Percentiles rank a stretch among this genome's conserved stretches.
Conservation (phyloP, 1,284 basidiomycete genomes). For the Tilletia horrida region DNA sequence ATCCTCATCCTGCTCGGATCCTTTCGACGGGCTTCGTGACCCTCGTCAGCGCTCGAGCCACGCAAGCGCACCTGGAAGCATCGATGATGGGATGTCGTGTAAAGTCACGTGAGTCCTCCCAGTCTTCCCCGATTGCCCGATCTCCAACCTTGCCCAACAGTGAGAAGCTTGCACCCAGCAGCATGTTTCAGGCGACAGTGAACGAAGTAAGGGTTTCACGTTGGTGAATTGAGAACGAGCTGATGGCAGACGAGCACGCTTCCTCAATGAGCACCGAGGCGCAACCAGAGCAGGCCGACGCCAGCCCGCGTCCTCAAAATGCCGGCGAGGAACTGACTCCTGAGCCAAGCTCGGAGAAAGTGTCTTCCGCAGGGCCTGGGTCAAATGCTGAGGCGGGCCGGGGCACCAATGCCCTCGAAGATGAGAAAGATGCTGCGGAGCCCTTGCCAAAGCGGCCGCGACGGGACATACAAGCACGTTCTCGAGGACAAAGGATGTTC, state of each 20-base stretch:
- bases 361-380: no score
- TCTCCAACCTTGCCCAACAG: not conserved
- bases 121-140: not conserved
- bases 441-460: constrained; percentile 4
- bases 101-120: not conserved
- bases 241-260: constrained; percentile 3
- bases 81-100: not conserved
- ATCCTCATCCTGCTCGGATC: no score
- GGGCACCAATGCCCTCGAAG: no score
- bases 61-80: constrained; percentile 9
- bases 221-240: no score
- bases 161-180: not conserved
- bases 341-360: no score
- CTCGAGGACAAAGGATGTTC: constrained; percentile 4
- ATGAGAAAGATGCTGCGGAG: not conserved
- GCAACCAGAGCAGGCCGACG: not conserved
- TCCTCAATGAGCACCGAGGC: not conserved
- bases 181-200: no score
- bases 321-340: no score
- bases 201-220: no score
- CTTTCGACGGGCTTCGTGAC: no score
- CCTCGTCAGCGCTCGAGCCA: not conserved
- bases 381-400: no score
- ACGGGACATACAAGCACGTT: not conserved
- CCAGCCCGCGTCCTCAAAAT: no score